Evolutionary conservation across 2,329 filamentous ascomycete species (phyloP).

Genomic region (Colletotrichum trifolii): DNA sequence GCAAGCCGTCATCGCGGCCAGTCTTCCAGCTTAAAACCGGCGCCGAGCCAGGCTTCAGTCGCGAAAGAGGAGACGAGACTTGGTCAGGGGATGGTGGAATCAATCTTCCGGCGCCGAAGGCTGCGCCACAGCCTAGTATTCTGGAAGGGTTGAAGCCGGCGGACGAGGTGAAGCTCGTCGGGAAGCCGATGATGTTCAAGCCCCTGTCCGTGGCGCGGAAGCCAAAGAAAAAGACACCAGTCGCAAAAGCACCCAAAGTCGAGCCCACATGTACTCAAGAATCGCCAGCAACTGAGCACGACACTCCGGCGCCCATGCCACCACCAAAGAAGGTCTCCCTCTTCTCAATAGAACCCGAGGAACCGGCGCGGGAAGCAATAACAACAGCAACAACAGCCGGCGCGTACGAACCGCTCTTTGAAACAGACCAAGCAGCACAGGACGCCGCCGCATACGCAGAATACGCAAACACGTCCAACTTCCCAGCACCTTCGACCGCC

Average conservation of each 20-base stretch:
- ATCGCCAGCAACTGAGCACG: not conserved
- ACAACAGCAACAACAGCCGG: constrained; percentile 39
- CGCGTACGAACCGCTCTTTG: constrained; percentile 65
- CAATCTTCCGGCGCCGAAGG: constrained; percentile 55
- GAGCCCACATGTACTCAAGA: constrained; percentile 29
- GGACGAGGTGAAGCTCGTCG: constrained; percentile 75
- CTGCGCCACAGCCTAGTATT: constrained; percentile 58
- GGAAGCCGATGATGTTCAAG: constrained; percentile 88
- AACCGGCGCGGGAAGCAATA: constrained; percentile 37
- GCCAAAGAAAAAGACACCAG: constrained; percentile 71
- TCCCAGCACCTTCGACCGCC: constrained; percentile 44
- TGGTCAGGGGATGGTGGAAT: constrained; percentile 42
- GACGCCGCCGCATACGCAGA: constrained; percentile 44
- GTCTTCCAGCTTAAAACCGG: constrained; percentile 82
- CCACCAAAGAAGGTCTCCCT: constrained; percentile 70
- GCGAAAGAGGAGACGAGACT: constrained; percentile 68
- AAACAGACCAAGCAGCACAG: constrained; percentile 42
- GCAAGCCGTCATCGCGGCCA: constrained; percentile 37
- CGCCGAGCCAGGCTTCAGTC: constrained; percentile 82
- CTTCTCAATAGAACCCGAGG: constrained; percentile 69
- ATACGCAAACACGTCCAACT: constrained; percentile 48
- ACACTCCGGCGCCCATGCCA: constrained; percentile 39
- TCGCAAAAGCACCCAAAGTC: constrained; percentile 35
- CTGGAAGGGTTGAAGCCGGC: constrained; percentile 67
- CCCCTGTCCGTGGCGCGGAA: constrained; percentile 87